Evolutionary conservation across 139 green algal species (phyloP), one percentile per base, ranked within the genome.

Genomic region (Chlorella vulgaris): DNA sequence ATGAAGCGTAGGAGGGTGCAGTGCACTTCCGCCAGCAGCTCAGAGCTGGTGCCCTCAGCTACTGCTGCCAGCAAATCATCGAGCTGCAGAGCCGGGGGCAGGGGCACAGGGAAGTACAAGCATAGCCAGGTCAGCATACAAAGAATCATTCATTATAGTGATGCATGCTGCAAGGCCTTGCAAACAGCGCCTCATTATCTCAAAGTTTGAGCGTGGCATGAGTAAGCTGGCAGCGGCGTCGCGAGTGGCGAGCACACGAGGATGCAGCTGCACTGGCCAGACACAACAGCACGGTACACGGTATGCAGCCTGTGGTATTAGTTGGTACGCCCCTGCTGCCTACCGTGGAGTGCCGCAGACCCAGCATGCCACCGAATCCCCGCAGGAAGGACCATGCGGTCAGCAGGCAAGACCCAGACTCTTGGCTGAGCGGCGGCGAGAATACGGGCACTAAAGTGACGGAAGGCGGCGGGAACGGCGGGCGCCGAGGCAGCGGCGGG

Each of bases 331-430:
- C 13, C 47, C 15, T 65, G 55, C 22, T 24, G 55, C 71, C 19
- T 33, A 78, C 74, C 39, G 74, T 69, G 55, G 22, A 28, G 1
- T 55, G 26, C 38, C 18, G 60, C 24, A 97, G 36, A 19, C 91
- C 92, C 62, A 98, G 76, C 36, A 94, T 47, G n/a, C 91, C 86
- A 5, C 73, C 43, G 47, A 98, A 98, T 58, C 76, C 83, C 50
- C 88, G 77, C 31, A 97, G 77, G 82, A 98, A 96, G 74, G 50
- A 71, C 86, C 89, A 95, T 13, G 88, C 79, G 35, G 92, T 87
- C n/a, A 96, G 84, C 84, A 96, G 70, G 50, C 91, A 85, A 4
- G 65, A 80, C 4, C 87, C 90, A 28, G 91, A 22, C 10, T 78
- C 74, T 8, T 36, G 35, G 7, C 38, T 68, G 28, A 78, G 29